These are phyloP conservation scores for Epichloe hybrida DNA, from an alignment of 2,329 filamentous ascomycete genomes.

Conservation along the genomic window DNA sequence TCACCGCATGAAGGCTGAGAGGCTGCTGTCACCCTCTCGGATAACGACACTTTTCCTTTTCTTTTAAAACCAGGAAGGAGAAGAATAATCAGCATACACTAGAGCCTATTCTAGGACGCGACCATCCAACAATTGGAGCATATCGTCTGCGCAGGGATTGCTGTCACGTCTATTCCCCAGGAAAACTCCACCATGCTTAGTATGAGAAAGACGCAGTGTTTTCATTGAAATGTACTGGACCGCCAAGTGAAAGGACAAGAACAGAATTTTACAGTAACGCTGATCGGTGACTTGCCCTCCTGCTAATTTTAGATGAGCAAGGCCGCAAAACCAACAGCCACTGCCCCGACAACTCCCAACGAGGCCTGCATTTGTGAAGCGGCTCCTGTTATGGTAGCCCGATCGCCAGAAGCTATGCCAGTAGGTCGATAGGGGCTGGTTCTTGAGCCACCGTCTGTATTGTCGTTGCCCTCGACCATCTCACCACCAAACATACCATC, in stretches of 20 bases:
- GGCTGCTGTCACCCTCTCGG: no score
- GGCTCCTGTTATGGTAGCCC: neutral
- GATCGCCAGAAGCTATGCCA: neutral
- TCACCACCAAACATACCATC: constrained; percentile 7
- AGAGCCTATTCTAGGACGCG: no score
- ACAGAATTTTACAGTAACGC: neutral
- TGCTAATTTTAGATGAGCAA: neutral
- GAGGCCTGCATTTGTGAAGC: constrained; percentile 1
- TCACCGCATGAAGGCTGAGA: neutral
- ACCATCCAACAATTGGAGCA: no score
- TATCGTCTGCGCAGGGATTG: no score
- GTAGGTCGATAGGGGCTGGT: neutral
- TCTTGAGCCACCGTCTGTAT: neutral
- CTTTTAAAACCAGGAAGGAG: no score
- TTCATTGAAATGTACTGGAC: neutral
- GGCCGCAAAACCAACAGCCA: constrained; percentile 2
- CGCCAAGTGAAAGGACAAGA: neutral
- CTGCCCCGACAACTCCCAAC: neutral
- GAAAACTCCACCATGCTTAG: neutral
- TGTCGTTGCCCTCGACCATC: neutral
- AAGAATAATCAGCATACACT: no score
- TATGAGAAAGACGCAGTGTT: neutral
- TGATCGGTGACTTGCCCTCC: neutral
- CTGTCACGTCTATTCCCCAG: no score
- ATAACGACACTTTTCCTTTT: neutral